These are phyloP conservation scores for Cladosporium velox DNA, from an alignment of 2,329 filamentous ascomycete genomes.

Conservation along the genomic window DNA sequence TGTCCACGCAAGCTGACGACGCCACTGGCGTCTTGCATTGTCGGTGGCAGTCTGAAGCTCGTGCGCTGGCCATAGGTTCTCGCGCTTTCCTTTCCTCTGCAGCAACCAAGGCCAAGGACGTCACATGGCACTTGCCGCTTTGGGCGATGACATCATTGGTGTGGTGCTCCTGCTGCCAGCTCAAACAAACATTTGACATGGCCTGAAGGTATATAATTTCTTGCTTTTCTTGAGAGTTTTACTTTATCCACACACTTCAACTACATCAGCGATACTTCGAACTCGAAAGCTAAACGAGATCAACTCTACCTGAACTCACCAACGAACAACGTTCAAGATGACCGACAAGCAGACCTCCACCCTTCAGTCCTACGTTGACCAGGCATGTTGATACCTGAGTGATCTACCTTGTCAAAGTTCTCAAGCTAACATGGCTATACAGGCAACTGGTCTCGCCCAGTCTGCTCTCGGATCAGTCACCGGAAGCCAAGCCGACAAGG, in stretches of 20 bases:
- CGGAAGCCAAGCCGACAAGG: conserved; percentile 69
- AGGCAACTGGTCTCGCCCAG: conserved; percentile 70
- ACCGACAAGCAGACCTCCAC: conserved; percentile 68
- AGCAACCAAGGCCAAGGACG: conserved; percentile 1
- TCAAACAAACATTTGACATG: not conserved
- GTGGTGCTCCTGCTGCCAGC: not conserved
- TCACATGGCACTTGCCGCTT: conserved; percentile 7
- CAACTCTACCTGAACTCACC: not conserved
- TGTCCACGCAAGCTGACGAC: not conserved
- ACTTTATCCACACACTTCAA: not conserved
- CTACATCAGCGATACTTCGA: not conserved
- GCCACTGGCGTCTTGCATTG: not conserved
- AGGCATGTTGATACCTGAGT: conserved; percentile 11
- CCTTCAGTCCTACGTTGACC: conserved; percentile 70
- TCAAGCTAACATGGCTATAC: conserved; percentile 48
- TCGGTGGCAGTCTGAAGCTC: not conserved
- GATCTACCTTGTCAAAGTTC: not conserved
- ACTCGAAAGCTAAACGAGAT: not conserved
- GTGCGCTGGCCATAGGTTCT: conserved; percentile 6
- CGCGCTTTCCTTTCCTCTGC: not conserved
- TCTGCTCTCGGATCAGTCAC: conserved; percentile 71
- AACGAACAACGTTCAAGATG: conserved; percentile 42
- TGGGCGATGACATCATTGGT: conserved; percentile 6
- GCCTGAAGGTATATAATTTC: not conserved
- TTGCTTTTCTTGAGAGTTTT: not conserved